Base-by-base conservation (phyloP, 495 filamentous ascomycete species). In the Pseudoneurospora amorphoporcata region DNA sequence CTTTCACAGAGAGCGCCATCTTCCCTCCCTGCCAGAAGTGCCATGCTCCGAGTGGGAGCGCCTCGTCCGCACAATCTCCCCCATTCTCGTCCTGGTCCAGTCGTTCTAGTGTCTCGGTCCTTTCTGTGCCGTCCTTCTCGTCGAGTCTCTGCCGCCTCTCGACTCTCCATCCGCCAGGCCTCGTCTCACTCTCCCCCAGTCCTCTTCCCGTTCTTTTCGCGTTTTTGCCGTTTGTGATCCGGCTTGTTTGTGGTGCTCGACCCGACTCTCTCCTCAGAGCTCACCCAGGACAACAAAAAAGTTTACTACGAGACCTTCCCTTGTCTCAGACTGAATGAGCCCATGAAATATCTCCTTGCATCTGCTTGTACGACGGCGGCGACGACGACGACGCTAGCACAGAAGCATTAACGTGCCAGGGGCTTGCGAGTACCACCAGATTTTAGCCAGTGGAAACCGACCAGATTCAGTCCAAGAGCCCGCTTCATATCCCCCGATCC, bases 51-150 rank as follows among this genome's bases (percentile, higher is more conserved):
- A 65, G 53, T 35, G 53, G 53, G 29, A 65, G 29, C 38, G 37
- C 68, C 58, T 73, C 61, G 73, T 76, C 73, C 75, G 70, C 74
- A 71, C 76, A 72, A 77, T 81, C 76, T 77, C 73, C 29, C 53
- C 71, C 72, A 19, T 72, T 69, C 47, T 75, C 70, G 41, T n/a
- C 35, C 43, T 72, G 40, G 73, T 61, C 40, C 68, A 65, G 53
- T 65, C 53, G 53, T 65, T 17, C 53, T 68, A 68, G 41, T 72
- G 76, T 72, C 75, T 74, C 69, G 42, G 69, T 72, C 69, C 41
- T 45, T 45, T 68, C 69, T 70, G 43, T 53, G 69, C 68, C 29
- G 45, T 72, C 72, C 68, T 70, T 12, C 70, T 74, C 32, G 69
- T 42, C 37, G 16, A 68, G 47, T 39, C 68, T 72, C 35, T 58